Evolutionary conservation across 805 yeast species (phyloP).

Genomic region (Barnettozyma populi): DNA sequence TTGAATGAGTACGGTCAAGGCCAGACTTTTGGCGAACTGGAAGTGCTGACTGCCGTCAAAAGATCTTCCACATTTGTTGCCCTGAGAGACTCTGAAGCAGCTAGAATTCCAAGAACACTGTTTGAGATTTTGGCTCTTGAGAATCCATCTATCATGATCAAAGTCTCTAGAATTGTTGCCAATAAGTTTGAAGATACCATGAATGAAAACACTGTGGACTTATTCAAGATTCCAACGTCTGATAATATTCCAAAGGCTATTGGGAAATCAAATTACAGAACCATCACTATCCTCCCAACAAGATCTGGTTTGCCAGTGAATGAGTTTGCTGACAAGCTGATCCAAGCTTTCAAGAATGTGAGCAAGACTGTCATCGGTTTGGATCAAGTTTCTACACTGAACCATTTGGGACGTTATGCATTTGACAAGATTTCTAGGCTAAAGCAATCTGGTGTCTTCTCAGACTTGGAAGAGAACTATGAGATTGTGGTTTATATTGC

Average conservation of each 20-base stretch:
- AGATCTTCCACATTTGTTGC: conserved; percentile 72
- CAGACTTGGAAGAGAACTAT: conserved; percentile 84
- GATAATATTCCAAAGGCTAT: conserved; percentile 6
- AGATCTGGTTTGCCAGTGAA: conserved; percentile 77
- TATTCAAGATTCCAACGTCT: conserved; percentile 28
- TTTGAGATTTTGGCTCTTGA: conserved; percentile 80
- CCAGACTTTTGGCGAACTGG: conserved; percentile 91
- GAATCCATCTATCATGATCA: conserved; percentile 86
- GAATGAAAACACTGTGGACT: conserved; percentile 13
- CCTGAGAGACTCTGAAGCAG: conserved; percentile 89
- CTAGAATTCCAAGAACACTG: conserved; percentile 83
- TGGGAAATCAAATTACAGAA: conserved; percentile 54
- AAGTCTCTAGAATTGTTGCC: conserved; percentile 85
- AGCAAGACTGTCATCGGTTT: conserved; percentile 71
- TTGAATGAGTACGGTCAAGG: conserved; percentile 89
- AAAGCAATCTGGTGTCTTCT: conserved; percentile 83
- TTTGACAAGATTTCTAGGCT: conserved; percentile 83
- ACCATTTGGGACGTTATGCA: conserved; percentile 85
- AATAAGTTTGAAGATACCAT: conserved; percentile 20
- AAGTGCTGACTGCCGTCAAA: conserved; percentile 76
- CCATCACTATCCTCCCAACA: conserved; percentile 80
- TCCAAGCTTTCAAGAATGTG: conserved; percentile 63
- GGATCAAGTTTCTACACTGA: conserved; percentile 77
- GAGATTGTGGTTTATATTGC: conserved; percentile 88
- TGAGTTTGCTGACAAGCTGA: conserved; percentile 73